Conservation (phyloP, 495 filamentous ascomycete species). For the Darksidea phi region DNA sequence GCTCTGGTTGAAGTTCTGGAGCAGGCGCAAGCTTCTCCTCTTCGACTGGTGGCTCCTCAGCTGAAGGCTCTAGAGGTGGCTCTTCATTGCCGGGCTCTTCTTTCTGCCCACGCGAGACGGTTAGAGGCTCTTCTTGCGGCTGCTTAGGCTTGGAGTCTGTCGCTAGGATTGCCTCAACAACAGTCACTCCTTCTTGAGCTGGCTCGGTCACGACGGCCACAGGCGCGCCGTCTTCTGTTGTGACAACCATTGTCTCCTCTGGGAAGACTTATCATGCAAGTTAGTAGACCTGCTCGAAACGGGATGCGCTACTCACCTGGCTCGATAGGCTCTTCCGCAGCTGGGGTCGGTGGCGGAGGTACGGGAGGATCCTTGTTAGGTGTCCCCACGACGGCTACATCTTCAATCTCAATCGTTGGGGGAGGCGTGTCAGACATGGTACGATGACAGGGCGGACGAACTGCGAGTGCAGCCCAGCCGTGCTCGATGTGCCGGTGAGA, state of each 20-base stretch:
- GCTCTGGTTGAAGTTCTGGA: too few species aligned
- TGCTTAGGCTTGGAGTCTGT: background rate
- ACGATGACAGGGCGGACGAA: background rate
- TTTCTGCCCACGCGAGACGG: background rate
- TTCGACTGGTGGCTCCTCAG: background rate
- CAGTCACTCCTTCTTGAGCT: slow-evolving; percentile 1
- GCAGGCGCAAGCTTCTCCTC: too few species aligned
- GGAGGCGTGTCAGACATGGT: slow-evolving; percentile 6
- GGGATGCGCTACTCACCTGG: background rate
- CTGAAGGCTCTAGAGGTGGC: background rate
- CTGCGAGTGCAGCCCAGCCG: slow-evolving; percentile 4
- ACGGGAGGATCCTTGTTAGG: slow-evolving; percentile 6
- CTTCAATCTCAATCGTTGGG: background rate
- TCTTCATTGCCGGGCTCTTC: slow-evolving; percentile 5
- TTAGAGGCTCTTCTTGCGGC: background rate
- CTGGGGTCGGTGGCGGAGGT: slow-evolving; percentile 20
- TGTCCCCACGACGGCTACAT: background rate
- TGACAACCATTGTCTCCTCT: slow-evolving; percentile 6
- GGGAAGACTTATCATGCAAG: background rate
- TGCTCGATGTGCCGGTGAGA: slow-evolving; percentile 5
- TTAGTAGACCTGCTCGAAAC: background rate
- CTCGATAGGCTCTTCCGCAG: slow-evolving; percentile 14
- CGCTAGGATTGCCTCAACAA: background rate
- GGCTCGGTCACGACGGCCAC: slow-evolving; percentile 1
- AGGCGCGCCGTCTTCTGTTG: slow-evolving; percentile 7